Conservation (phyloP, 1,139 yeast species). For the Kodamaea anthophila region DNA sequence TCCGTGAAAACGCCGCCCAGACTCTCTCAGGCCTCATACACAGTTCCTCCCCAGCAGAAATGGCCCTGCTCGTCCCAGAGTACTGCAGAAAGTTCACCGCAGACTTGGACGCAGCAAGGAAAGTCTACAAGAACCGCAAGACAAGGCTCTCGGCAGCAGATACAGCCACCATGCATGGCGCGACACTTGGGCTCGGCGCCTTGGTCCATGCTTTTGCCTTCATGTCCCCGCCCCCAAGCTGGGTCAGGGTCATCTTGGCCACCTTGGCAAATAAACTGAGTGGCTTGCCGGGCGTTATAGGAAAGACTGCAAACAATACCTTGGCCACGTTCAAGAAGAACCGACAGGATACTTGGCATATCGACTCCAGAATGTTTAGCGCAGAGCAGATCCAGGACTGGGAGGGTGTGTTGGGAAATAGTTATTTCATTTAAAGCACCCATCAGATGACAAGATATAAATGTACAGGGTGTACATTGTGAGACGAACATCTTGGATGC, state of each 20-base stretch:
- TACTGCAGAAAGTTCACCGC: conserved; percentile 20
- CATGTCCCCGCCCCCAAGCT: conserved; percentile 81
- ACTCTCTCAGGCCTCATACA: conserved; percentile 81
- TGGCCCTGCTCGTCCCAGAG: conserved; percentile 26
- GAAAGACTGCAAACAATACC: conserved; percentile 77
- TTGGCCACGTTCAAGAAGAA: conserved; percentile 85
- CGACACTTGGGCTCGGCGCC: conserved; percentile 86
- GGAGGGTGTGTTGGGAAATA: conserved; percentile 91
- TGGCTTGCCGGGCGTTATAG: conserved; percentile 69
- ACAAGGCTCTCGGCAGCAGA: conserved; percentile 21
- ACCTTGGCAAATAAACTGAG: conserved; percentile 65
- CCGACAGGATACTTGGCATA: conserved; percentile 95
- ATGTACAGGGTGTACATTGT: too few species aligned
- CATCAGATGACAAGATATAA: too few species aligned
- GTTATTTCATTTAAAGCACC: conserved; percentile 78
- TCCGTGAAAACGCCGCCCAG: conserved; percentile 69
- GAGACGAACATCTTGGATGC: too few species aligned
- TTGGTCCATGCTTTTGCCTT: conserved; percentile 88
- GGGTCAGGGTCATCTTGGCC: conserved; percentile 78
- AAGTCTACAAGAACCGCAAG: conserved; percentile 23
- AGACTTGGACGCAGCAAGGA: conserved; percentile 30
- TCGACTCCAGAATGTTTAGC: conserved; percentile 72
- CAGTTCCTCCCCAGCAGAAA: conserved; percentile 59
- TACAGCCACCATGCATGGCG: conserved; percentile 62
- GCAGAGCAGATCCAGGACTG: conserved; percentile 81